Percentiles rank a stretch among this genome's conserved stretches.
phyloP scores from a whole-genome alignment of 148 eudicot genomes.

The Dysphania ambrosioides region DNA sequence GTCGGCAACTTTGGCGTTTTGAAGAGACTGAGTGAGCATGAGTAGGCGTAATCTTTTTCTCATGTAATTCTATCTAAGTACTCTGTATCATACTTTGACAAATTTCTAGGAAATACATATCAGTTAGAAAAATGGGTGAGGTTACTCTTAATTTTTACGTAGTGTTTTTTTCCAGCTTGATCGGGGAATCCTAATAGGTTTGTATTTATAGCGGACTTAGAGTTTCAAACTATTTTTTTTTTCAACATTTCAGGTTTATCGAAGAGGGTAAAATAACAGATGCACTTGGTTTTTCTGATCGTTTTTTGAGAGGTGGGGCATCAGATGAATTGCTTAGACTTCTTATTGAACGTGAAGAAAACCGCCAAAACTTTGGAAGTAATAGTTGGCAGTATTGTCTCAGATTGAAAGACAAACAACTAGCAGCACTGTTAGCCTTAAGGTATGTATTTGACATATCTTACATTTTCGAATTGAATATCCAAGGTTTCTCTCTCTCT shows the following conservation, averaged over 20 bases:
- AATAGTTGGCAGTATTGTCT: slow-evolving; percentile 94
- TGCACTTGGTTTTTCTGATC: slow-evolving; percentile 98
- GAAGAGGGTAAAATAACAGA: slow-evolving; percentile 86
- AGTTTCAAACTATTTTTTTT: not conserved
- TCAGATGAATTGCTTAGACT: slow-evolving; percentile 78
- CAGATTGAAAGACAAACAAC: slow-evolving; percentile 81
- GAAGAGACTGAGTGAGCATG: not conserved
- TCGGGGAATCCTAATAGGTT: too few relatives aligned
- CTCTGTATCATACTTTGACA: not conserved
- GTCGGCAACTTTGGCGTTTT: slow-evolving; percentile 4
- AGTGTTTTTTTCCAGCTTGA: not conserved
- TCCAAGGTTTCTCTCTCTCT: not conserved
- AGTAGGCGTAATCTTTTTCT: not conserved
- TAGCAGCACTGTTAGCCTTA: slow-evolving; percentile 85
- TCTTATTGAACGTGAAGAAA: slow-evolving; percentile 72
- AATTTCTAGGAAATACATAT: not conserved
- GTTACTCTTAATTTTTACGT: not conserved
- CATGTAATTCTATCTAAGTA: not conserved
- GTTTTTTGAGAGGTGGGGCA: slow-evolving; percentile 85
- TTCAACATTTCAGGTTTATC: slow-evolving; percentile 51
- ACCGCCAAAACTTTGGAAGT: slow-evolving; percentile 36
- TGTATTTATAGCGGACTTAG: too few relatives aligned
- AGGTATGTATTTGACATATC: slow-evolving; percentile 41
- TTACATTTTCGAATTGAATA: not conserved
- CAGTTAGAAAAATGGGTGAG: not conserved